Base-by-base conservation (phyloP, 345 rosid species). In the Nasturtium officinale region DNA sequence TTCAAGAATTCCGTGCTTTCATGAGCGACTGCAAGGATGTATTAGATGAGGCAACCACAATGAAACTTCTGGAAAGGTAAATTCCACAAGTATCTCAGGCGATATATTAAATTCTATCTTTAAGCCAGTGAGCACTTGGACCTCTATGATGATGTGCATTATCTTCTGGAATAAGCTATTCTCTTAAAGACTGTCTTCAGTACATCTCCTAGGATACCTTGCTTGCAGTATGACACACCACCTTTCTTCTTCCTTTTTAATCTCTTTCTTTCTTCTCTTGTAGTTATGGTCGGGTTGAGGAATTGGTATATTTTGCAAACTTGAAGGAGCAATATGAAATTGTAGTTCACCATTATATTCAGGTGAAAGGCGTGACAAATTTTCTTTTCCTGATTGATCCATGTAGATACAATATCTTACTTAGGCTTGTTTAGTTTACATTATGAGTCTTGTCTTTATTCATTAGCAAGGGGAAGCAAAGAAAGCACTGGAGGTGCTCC, bases 11-110 rank as follows among this genome's bases (percentile, higher is more conserved):
- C 29, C 85, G 96, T 82, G 99, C 98, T 73, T 95, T 95, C 83
- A 89, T 92, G 65, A 80, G 98, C 67, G 99, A 95, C 80, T 81
- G 89, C 87, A 90, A 90, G 81, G 94, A 91, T 83, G 99, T 92
- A 38, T 86, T 95, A 81, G 98, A 92, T 83, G 98, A 95, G 88
- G 88, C 91, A 81, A 95, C 99, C 43, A 90, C 99, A 46, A 92
- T 95, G 99, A 92, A 74, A 84, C 91, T 95, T 77, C 81, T 92
- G 73, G 98, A 95, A 80, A 87, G 99, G 99, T 95, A 85, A 76
- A 25, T 32, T 37, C 23, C 67, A 56, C 9, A 53, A 69, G 65
- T 37, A 25, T 32, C 56, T 21, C 46, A 53, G 10, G 42, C 21
- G 43, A 32, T 18, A 47, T 69, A 30, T 33, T 6, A 9, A 25